A percentile compares a stretch with the other conserved stretches of the same genome.
These are phyloP conservation scores for Hypoxylon sp. DNA, from an alignment of 2,329 filamentous ascomycete species.

Conservation along the genomic window DNA sequence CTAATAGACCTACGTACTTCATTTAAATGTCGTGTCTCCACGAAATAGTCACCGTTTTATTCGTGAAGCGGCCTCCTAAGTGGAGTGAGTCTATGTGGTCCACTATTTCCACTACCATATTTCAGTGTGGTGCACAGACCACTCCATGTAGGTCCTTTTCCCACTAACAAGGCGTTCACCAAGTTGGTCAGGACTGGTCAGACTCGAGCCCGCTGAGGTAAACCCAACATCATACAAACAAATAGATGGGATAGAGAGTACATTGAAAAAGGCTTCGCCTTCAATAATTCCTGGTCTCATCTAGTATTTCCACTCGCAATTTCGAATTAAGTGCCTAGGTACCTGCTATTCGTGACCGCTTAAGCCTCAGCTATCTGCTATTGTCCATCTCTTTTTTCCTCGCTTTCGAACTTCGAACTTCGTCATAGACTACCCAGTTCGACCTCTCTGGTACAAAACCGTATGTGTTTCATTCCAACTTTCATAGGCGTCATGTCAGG, in stretches of 20 bases:
- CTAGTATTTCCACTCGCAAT: not conserved
- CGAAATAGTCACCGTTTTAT: slow-evolving; percentile 10
- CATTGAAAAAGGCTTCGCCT: slow-evolving; percentile 15
- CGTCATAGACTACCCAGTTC: slow-evolving; percentile 13
- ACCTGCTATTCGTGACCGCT: slow-evolving; percentile 17
- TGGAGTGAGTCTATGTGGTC: slow-evolving; percentile 35
- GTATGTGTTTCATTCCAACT: slow-evolving; percentile 31
- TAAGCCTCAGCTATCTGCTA: slow-evolving; percentile 18
- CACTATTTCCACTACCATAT: too few relatives aligned
- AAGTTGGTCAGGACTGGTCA: slow-evolving; percentile 3
- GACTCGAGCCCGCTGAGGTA: slow-evolving; percentile 22
- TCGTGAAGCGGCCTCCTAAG: not conserved
- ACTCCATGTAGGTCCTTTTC: slow-evolving; percentile 8
- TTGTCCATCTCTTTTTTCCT: slow-evolving; percentile 9
- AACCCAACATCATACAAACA: slow-evolving; percentile 29
- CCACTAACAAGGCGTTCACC: slow-evolving; percentile 2
- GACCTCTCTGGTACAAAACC: slow-evolving; percentile 19
- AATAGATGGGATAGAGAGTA: slow-evolving; percentile 3
- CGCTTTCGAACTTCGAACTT: slow-evolving; percentile 18
- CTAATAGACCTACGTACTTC: slow-evolving; percentile 1
- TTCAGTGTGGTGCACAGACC: slow-evolving; percentile 30
- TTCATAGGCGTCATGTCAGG: slow-evolving; percentile 60
- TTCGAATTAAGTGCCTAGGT: slow-evolving; percentile 2
- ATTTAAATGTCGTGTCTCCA: slow-evolving; percentile 26
- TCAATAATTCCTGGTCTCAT: not conserved